Percentiles rank a stretch among this genome's conserved stretches.
Conservation (phyloP, 1,139 yeast species). For the Debaryomyces udenii region DNA sequence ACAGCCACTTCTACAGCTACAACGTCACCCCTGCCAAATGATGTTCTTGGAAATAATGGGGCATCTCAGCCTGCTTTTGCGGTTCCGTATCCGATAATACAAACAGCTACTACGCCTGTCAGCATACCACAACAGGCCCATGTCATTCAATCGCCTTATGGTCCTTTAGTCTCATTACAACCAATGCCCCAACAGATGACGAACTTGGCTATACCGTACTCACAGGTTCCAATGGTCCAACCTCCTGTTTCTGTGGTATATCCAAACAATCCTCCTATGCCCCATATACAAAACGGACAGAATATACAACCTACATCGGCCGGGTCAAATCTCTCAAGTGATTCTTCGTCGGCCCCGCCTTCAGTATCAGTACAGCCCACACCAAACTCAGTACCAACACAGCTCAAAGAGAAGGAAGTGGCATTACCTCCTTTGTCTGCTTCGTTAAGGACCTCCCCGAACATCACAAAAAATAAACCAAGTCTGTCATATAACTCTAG, state of each 20-base stretch:
- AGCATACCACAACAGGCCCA: constrained; percentile 19
- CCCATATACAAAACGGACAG: constrained; percentile 8
- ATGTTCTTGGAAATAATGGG: constrained; percentile 1
- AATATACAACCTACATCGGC: constrained; percentile 8
- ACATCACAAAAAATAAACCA: constrained; percentile 8
- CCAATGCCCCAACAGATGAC: constrained; percentile 20
- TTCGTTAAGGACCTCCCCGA: constrained; percentile 10
- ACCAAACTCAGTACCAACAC: neutral
- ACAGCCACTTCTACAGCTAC: constrained; percentile 9
- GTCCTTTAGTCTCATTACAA: constrained; percentile 40
- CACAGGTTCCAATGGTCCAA: constrained; percentile 8
- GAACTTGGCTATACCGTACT: constrained; percentile 8
- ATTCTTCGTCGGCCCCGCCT: constrained; percentile 7
- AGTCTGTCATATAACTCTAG: constrained; percentile 12
- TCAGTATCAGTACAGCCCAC: constrained; percentile 9
- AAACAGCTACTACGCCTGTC: constrained; percentile 15
- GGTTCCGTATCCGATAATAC: constrained; percentile 22
- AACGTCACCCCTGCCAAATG: constrained; percentile 13
- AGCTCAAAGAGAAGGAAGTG: constrained; percentile 7
- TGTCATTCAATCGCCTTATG: constrained; percentile 38
- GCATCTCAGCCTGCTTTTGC: constrained; percentile 15
- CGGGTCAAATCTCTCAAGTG: constrained; percentile 3
- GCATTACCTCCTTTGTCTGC: constrained; percentile 7
- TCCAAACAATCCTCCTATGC: constrained; percentile 9
- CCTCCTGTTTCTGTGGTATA: constrained; percentile 10